Conservation (phyloP, 306 rosid genomes). For the Coriaria nepalensis region DNA sequence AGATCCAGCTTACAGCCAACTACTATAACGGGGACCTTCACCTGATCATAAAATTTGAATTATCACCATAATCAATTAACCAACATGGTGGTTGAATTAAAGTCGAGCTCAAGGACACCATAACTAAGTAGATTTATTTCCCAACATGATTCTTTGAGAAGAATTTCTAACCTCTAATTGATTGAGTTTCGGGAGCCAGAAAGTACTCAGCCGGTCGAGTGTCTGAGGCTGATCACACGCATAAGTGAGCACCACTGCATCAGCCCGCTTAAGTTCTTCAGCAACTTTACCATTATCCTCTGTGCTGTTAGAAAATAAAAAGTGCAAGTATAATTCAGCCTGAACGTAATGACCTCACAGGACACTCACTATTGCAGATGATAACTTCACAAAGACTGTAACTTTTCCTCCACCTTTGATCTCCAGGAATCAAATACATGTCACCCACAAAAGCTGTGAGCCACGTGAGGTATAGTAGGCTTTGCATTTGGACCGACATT, state of each 20-base stretch:
- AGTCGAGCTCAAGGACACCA: too few relatives aligned
- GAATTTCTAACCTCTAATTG: slow-evolving; percentile 52
- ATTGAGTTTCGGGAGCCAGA: slow-evolving; percentile 95
- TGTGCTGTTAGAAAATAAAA: slow-evolving; percentile 26
- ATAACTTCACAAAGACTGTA: too few relatives aligned
- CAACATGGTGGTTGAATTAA: too few relatives aligned
- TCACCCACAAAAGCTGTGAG: too few relatives aligned
- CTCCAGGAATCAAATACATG: too few relatives aligned
- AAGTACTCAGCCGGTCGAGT: slow-evolving; percentile 64
- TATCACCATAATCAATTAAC: slow-evolving; percentile 10
- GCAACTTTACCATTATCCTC: slow-evolving; percentile 77
- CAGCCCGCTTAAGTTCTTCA: slow-evolving; percentile 88
- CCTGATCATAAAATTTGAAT: slow-evolving; percentile 38
- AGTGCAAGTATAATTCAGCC: not conserved
- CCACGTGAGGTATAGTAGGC: too few relatives aligned
- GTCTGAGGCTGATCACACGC: slow-evolving; percentile 86
- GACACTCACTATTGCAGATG: too few relatives aligned
- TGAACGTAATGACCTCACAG: too few relatives aligned
- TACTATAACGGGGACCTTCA: slow-evolving; percentile 85
- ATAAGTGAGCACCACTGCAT: slow-evolving; percentile 85
- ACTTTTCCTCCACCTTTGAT: too few relatives aligned
- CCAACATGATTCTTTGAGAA: too few relatives aligned
- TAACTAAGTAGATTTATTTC: too few relatives aligned
- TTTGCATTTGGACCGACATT: too few relatives aligned
- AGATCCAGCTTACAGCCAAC: slow-evolving; percentile 95